Conservation (phyloP, 495 filamentous ascomycete genomes). For the Neurospora cerealis region DNA sequence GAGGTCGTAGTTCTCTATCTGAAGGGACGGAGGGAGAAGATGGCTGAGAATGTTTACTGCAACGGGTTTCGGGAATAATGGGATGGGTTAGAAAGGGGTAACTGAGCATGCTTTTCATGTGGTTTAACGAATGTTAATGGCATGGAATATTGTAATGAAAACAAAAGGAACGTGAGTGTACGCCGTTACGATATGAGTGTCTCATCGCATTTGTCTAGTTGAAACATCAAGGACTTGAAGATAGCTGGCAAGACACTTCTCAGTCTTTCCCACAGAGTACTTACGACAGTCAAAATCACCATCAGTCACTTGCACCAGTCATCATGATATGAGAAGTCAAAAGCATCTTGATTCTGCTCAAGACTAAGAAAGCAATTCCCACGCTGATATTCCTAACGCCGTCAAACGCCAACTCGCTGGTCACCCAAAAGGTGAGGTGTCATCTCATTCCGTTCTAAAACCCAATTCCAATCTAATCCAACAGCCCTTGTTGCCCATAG, state of each 20-base stretch:
- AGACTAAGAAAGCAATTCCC: neutral
- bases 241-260: neutral
- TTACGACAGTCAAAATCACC: neutral
- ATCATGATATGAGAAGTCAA: neutral
- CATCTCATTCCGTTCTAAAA: too few species aligned
- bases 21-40: neutral
- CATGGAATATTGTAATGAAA: neutral
- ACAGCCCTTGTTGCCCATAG: too few species aligned
- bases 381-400: too few species aligned
- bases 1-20: constrained; percentile 20
- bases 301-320: neutral
- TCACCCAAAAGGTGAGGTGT: too few species aligned
- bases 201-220: neutral
- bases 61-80: neutral
- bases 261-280: neutral
- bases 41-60: neutral
- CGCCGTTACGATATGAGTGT: neutral
- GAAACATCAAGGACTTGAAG: neutral
- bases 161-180: neutral
- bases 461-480: too few species aligned
- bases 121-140: neutral
- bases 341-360: neutral
- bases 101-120: neutral
- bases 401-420: too few species aligned
- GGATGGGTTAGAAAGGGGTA: neutral